phyloP scores from a whole-genome alignment of 768 basidiomycete genomes.

The Phylloporus sp. region DNA sequence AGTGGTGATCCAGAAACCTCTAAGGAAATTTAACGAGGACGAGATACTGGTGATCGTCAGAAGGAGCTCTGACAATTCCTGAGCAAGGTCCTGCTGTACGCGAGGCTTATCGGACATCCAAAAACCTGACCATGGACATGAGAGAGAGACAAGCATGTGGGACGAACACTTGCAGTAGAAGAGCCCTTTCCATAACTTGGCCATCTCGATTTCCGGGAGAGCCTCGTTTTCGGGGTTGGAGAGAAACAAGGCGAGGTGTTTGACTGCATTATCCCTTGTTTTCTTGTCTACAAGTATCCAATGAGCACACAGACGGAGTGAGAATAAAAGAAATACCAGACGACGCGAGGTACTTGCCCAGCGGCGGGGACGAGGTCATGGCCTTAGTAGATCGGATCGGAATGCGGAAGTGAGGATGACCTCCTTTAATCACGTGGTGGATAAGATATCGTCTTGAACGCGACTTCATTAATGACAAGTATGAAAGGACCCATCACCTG shows the following conservation, averaged over 20 bases:
- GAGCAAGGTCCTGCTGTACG: constrained; percentile 88
- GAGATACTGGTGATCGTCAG: constrained; percentile 57
- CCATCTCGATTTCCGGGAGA: constrained; percentile 73
- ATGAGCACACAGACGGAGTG: neutral
- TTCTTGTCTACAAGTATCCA: constrained; percentile 64
- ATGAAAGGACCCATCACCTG: constrained; percentile 85
- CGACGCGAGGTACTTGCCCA: constrained; percentile 90
- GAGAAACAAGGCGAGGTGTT: constrained; percentile 73
- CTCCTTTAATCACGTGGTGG: constrained; percentile 16
- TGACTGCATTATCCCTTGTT: constrained; percentile 87
- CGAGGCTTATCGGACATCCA: constrained; percentile 99
- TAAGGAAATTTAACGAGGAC: constrained; percentile 70
- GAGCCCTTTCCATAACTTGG: constrained; percentile 95
- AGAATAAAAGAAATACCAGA: constrained; percentile 54
- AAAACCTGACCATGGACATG: constrained; percentile 57
- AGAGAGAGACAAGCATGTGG: neutral
- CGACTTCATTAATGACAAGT: no score
- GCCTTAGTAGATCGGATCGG: constrained; percentile 16
- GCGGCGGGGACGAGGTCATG: constrained; percentile 49
- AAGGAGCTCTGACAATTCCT: constrained; percentile 78
- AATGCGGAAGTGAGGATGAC: constrained; percentile 6
- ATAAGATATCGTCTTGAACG: no score
- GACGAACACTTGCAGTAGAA: constrained; percentile 74
- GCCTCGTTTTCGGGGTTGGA: constrained; percentile 57
- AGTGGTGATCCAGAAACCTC: constrained; percentile 87